Evolutionary conservation across 2,329 filamentous ascomycete species (phyloP), one percentile per base, ranked within the genome.

Genomic region (Decorospora gaudefroyi): DNA sequence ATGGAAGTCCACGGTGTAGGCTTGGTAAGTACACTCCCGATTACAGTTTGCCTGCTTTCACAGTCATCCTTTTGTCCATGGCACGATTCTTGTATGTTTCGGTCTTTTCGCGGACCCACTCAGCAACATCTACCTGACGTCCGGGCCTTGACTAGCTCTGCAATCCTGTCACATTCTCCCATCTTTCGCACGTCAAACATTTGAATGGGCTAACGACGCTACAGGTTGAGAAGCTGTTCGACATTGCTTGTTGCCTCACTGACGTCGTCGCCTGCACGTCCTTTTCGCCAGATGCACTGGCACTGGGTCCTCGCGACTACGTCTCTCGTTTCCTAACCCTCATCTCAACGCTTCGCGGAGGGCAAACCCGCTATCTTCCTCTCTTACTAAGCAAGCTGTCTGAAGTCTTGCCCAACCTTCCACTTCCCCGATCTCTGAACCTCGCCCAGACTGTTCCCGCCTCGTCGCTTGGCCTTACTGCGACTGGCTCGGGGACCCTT

Each of bases 141-240:
- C 51, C 49, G 49, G 42, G 50, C 48, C 44, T 43, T 55, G 54
- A 49, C 47, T 50, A 53, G 47, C 46, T 48, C 39, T 42, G 19
- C 17, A 47, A 28, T 36, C 39, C 39, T 43, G 51, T 45, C 26
- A 17, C 39, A 47, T 51, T 48, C 58, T 56, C 32, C 51, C 49
- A 28, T 49, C 47, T 49, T 46, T 48, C 31, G 49, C 37, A 31
- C 48, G 45, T 41, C 49, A 45, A 41, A 37, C 21, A 35, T 46
- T 46, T n/a, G n/a, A n/a, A n/a, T n/a, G 38, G 47, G 54, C 65
- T 69, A 52, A 68, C 60, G 47, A 23, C 23, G 41, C 31, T 46
- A 46, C 56, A 85, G 81, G 83, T 93, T 48, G 88, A 91, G 64
- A 92, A 92, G 65, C 73, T 95, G 9, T 81, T 93, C 57, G 86